Evolutionary conservation across 805 yeast genomes (phyloP), one percentile per base, ranked within the genome.

Genomic region (Ogataea nitratoaversa): DNA sequence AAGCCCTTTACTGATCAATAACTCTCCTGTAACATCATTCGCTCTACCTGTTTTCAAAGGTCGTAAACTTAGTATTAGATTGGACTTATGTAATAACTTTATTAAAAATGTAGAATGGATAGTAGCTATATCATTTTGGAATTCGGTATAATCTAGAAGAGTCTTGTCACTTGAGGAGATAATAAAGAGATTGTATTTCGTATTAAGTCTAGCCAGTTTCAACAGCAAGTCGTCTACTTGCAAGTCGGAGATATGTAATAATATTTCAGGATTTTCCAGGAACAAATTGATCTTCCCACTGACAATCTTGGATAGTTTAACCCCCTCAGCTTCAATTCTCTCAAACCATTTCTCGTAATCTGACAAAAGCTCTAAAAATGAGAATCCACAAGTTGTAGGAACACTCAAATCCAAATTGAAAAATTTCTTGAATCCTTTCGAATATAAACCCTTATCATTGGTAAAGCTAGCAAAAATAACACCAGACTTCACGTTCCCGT

Each of bases 1-100:
- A 2, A 79, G 66, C 0, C 95, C 95, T 36, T 63, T 65, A 0
- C 80, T 61, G 0, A 88, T 69, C 0, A 75, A 67, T 30, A 88
- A 54, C 4, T 81, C 69, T 1, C 96, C 96, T 0, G 95, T 82
- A 2, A 85, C 74, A 56, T 88, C 96, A 33, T 74, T 76, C 0
- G 96, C 95, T 50, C 87, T 70, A 0, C 95, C 95, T 0, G 95
- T 86, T 3, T 74, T 68, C 43, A 88, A 63, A 1, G 95, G 89
- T 50, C 76, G 73, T 27, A 87, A 54, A 17, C 72, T 67, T n/a
- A 87, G 48, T 30, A 78, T 67, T 31, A 78, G 44, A 24, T 69
- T 66, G 0, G 85, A 66, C 41, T 73, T 69, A 49, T 79, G 78
- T 17, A 73, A 56, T 18, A 78, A 45, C 41, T 71, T 71, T 2